Base-by-base conservation (phyloP, 2,329 filamentous ascomycete genomes). In the Exophiala spinifera region DNA sequence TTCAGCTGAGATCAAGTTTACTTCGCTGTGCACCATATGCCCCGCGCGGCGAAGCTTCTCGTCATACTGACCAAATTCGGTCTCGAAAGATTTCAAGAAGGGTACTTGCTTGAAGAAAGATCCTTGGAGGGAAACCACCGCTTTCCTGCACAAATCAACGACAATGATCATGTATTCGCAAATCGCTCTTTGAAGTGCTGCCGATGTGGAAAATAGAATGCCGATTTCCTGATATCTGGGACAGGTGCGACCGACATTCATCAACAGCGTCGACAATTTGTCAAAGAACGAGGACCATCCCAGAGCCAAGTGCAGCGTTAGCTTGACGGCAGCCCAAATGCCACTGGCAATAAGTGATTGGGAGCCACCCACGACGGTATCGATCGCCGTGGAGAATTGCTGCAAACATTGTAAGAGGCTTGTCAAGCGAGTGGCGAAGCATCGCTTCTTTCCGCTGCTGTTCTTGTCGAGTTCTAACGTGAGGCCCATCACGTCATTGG, bases 221-320 rank as follows among this genome's bases (percentile, higher is more conserved):
- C 57, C 62, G 53, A 62, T 62, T 25, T 62, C 23, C 42, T 61
- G 52, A 21, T 52, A 62, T 8, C 50, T 56, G 11, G 63, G 61
- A 25, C 55, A 56, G n/a, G 15, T 43, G 20, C 53, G 53, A 10
- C 63, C 63, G 13, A 65, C 54, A 5, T 34, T 17, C 62, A 64
- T 65, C 17, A 62, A 51, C 23, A 64, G 43, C 11, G 33, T 54
- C 4, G 60, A 63, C 17, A 65, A 50, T 36, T 63, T 57, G 5
- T 61, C 62, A 48, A 64, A 65, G 42, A 62, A 65, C 19, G 63
- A 62, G 5, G 59, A 36, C 23, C 59, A 55, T 36, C 58, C 58
- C 25, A 46, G 49, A 0, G 59, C 52, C 1, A 49, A 37, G 23
- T 58, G 43, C 17, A 65, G 43, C 1, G 63, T 57, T 31, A 52